Base-by-base conservation (phyloP, 768 basidiomycete species). In the Hypholoma sublateritium region DNA sequence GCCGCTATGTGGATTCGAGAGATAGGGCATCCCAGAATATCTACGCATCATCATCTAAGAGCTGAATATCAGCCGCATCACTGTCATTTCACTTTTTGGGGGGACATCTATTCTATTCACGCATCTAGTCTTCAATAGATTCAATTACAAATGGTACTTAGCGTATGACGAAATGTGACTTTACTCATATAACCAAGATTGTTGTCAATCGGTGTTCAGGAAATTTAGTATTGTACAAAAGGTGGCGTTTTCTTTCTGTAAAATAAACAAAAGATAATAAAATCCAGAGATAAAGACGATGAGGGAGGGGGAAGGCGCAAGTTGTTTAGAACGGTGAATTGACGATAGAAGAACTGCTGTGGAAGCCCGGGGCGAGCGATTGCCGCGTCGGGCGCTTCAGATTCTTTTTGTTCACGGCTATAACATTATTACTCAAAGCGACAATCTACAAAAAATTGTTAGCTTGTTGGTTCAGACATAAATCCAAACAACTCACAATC, bases 401-500 rank as follows among this genome's bases (percentile, higher is more conserved):
- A 58, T 86, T 86, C 76, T 90, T 93, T 91, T 97, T 98, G 78
- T 96, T 94, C 60, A 96, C 81, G 58, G 91, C 88, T 55, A 98
- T 76, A 32, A 99, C 95, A 65, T 99, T 89, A 72, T 98, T 93
- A 69, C 92, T 86, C 59, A 98, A 74, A 5, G 97, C 96, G 55
- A 98, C 96, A 65, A 99, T 91, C 93, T 95, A 66, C n/a, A 59
- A 36, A 32, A 32, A 32, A 7, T 5, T 5, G 5, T 32, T 7
- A 9, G 6, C 5, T 32, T 46, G 62, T 32, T 21, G 37, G 28
- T 43, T 51, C 16, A 53, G 49, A 22, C 5, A 58, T 7, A 43
- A 19, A 19, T 24, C 16, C 46, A 37, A 52, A 59, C 49, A 4
- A 46, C 91, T 67, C 65, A 94, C 93, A 68, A 99, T 98, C 69